Evolutionary conservation across 2,329 filamentous ascomycete genomes (phyloP).

Genomic region (Sporothrix euskadiensis): DNA sequence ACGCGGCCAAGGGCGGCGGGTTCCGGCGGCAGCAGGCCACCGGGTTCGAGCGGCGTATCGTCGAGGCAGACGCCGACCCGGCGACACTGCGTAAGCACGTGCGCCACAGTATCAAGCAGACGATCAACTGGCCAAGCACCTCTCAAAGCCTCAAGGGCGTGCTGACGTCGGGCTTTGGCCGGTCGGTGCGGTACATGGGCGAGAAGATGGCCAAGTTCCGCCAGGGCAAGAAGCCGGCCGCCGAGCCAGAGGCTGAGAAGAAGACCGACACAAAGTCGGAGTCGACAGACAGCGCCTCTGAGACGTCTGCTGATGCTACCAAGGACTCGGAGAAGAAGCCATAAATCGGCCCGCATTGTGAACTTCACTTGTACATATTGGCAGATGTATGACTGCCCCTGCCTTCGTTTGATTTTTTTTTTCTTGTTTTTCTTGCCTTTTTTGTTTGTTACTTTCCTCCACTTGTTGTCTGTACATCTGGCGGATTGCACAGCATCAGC

Average conservation of each 20-base stretch:
- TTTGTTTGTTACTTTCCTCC: background rate
- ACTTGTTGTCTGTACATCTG: background rate
- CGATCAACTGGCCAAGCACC: slow-evolving; percentile 89
- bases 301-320: background rate
- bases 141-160: slow-evolving; percentile 83
- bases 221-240: slow-evolving; percentile 39
- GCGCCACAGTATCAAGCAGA: slow-evolving; percentile 76
- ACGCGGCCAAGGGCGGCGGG: slow-evolving; percentile 50
- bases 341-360: background rate
- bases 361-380: background rate
- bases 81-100: slow-evolving; percentile 70
- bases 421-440: too few species aligned
- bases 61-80: slow-evolving; percentile 63
- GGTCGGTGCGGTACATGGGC: slow-evolving; percentile 71
- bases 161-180: slow-evolving; percentile 71
- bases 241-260: background rate
- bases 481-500: background rate
- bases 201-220: slow-evolving; percentile 76
- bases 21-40: slow-evolving; percentile 76
- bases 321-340: slow-evolving; percentile 12
- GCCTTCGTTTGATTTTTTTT: background rate
- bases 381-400: background rate
- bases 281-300: background rate
- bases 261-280: background rate
- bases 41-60: slow-evolving; percentile 83